Base-by-base conservation (phyloP, 2,329 filamentous ascomycete species). In the Trichoderma atrobrunneum region DNA sequence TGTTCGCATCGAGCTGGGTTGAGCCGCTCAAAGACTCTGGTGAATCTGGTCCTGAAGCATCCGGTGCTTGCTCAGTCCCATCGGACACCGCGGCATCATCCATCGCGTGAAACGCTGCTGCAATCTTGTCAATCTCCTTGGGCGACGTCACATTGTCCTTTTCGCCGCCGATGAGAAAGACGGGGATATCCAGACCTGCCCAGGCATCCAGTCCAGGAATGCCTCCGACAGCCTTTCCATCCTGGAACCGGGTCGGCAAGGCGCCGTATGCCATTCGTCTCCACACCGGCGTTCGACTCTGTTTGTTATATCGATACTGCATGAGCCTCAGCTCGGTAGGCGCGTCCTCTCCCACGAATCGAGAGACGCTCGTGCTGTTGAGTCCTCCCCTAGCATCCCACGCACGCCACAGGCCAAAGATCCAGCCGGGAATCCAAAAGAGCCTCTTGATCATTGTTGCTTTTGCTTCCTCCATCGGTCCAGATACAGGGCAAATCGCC, bases 231-330 rank as follows among this genome's bases (percentile, higher is more conserved):
- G 88, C 81, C 30, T 85, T 80, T 1, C 87, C 88, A 8, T 85
- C 78, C 4, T 85, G 79, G 72, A 91, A 91, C 0, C 12, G 28
- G 12, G 80, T 82, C 0, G 93, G 91, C 28, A 96, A 84, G 65
- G 87, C 86, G 0, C 94, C 93, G 80, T 87, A 90, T 0, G 91
- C 90, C 90, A 97, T 94, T 51, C 94, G 89, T 75, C 92, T 89
- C 87, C 93, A 97, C 0, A 96, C 93, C 0, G 91, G 87, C 0
- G 94, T 96, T 75, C 87, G 89, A 74, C 93, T 97, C 79, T 97
- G 94, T 72, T 88, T 87, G 79, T 98, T 98, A 82, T 91, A 95
- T 3, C 87, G 87, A 71, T 91, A 81, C 79, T 95, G 93, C 43
- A 94, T 84, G 71, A 86, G 85, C 77, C 89, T 90, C 1, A 91